phyloP scores from a whole-genome alignment of 2,329 filamentous ascomycete genomes.

The Hypomyces rosellus region DNA sequence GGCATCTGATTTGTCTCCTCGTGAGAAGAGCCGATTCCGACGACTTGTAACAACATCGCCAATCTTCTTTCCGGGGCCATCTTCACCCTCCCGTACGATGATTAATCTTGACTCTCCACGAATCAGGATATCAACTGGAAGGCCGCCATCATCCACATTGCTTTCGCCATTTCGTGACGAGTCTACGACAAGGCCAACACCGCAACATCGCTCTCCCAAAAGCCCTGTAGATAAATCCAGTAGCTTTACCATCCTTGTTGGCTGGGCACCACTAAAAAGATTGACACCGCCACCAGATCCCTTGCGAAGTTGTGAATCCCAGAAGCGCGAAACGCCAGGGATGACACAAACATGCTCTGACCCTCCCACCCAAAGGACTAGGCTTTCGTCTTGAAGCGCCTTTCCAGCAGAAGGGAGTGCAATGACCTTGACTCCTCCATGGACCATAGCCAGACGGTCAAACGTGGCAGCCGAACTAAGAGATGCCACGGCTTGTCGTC shows the following conservation, averaged over 20 bases:
- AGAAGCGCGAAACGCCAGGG: slow-evolving; percentile 49
- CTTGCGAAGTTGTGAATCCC: slow-evolving; percentile 52
- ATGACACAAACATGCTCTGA: slow-evolving; percentile 52
- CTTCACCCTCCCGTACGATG: slow-evolving; percentile 47
- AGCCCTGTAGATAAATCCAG: slow-evolving; percentile 47
- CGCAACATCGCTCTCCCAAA: slow-evolving; percentile 51
- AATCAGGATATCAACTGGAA: slow-evolving; percentile 49
- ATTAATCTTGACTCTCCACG: slow-evolving; percentile 52
- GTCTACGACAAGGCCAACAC: slow-evolving; percentile 40
- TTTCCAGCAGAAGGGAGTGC: slow-evolving; percentile 37
- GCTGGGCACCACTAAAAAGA: slow-evolving; percentile 49
- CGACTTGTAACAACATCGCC: slow-evolving; percentile 29
- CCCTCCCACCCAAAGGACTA: slow-evolving; percentile 52
- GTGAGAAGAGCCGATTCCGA: slow-evolving; percentile 30
- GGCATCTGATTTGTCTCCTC: slow-evolving; percentile 40
- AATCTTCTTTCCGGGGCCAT: slow-evolving; percentile 38
- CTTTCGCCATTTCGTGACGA: slow-evolving; percentile 19
- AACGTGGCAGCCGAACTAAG: slow-evolving; percentile 37
- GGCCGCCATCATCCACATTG: slow-evolving; percentile 27
- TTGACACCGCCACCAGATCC: slow-evolving; percentile 45
- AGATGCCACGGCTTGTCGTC: slow-evolving; percentile 45
- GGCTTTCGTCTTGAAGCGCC: slow-evolving; percentile 45
- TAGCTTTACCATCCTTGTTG: slow-evolving; percentile 50
- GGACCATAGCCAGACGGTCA: slow-evolving; percentile 46
- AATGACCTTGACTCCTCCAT: slow-evolving; percentile 46